These are phyloP conservation scores for Luffa acutangula DNA, from an alignment of 306 rosid species.

Conservation along the genomic window DNA sequence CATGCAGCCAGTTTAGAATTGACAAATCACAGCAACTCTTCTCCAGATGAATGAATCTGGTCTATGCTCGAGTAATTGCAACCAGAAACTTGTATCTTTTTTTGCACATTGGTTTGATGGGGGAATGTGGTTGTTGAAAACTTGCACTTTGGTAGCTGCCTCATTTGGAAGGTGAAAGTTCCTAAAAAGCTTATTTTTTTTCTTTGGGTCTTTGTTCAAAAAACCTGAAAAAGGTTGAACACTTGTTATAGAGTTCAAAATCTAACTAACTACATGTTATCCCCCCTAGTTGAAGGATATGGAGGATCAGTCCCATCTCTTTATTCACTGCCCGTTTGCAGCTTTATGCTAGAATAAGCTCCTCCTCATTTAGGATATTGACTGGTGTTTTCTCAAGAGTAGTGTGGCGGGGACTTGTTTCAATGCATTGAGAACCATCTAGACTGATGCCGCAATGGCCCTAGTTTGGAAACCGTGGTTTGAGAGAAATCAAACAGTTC, in stretches of 20 bases:
- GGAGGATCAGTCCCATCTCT: not conserved
- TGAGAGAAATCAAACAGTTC: not conserved
- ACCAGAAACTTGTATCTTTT: not conserved
- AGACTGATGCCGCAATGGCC: not conserved
- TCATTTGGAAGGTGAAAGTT: not conserved
- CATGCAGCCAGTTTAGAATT: not conserved
- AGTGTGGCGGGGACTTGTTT: not conserved
- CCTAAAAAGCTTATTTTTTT: not conserved
- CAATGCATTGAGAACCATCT: not conserved
- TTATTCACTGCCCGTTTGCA: not conserved
- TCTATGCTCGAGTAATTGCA: not conserved
- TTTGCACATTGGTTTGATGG: not conserved
- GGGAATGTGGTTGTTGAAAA: not conserved
- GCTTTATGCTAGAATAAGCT: not conserved
- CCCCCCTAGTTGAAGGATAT: not conserved
- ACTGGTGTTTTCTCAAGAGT: not conserved
- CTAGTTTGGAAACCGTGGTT: not conserved
- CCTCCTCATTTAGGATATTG: not conserved
- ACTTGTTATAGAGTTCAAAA: not conserved
- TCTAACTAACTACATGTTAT: not conserved
- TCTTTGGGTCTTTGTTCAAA: not conserved
- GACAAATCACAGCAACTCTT: not conserved
- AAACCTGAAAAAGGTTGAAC: not conserved
- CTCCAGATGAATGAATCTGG: not conserved
- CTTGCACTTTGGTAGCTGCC: not conserved